Evolutionary conservation across 108 stramenopile genomes (phyloP).

Genomic region (Nitzschia putrida): DNA sequence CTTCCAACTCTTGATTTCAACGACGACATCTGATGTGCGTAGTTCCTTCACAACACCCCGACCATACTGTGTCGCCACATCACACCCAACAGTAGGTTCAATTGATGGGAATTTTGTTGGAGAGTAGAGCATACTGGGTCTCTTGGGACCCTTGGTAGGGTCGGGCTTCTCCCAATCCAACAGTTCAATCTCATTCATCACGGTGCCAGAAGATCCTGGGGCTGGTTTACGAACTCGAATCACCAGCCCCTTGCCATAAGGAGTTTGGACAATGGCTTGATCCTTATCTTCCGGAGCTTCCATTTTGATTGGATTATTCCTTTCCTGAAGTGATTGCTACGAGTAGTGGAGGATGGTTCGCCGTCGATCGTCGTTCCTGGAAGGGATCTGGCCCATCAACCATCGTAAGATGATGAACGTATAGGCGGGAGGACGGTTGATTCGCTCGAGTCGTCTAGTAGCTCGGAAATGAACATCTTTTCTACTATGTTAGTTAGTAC

Average conservation of each 20-base stretch:
- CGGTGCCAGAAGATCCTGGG: not conserved
- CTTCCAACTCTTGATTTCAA: conserved; percentile 67
- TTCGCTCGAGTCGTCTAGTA: no score
- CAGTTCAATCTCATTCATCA: conserved; percentile 64
- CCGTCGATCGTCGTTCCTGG: no score
- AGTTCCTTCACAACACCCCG: conserved; percentile 48
- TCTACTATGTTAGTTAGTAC: no score
- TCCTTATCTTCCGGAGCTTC: conserved; percentile 55
- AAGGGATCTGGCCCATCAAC: no score
- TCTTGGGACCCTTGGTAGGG: not conserved
- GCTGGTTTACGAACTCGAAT: conserved; percentile 36
- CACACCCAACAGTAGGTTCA: conserved; percentile 54
- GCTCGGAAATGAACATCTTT: no score
- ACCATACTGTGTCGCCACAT: conserved; percentile 66
- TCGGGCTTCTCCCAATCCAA: conserved; percentile 48
- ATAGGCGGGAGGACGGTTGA: no score
- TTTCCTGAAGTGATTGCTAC: no score
- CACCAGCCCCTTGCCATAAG: conserved; percentile 71
- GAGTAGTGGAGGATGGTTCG: no score
- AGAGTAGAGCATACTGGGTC: conserved; percentile 55
- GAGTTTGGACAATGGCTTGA: conserved; percentile 66
- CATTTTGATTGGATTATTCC: no score
- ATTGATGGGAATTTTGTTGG: conserved; percentile 59
- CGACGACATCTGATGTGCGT: conserved; percentile 24
- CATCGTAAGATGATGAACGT: no score